Conservation (phyloP, 345 rosid species). For the Ricinus communis region DNA sequence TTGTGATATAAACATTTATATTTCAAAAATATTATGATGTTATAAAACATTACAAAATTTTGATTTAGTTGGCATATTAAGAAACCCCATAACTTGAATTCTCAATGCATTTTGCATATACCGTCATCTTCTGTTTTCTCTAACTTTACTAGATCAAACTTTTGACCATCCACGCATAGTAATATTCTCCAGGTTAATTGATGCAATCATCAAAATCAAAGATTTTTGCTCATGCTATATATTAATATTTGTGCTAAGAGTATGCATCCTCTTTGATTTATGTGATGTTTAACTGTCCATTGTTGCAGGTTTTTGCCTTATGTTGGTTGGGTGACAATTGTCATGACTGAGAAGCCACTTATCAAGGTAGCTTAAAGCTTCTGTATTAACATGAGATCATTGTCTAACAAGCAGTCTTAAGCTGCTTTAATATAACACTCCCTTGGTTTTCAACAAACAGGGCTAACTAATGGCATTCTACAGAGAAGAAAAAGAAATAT, state of each 20-base stretch:
- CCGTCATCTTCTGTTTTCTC: neutral
- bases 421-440: too few relatives aligned
- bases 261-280: neutral
- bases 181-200: neutral
- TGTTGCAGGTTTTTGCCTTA: conserved; percentile 71
- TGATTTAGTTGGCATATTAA: neutral
- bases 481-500: too few relatives aligned
- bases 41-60: neutral
- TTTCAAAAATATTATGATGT: neutral
- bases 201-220: neutral
- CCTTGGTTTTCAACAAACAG: too few relatives aligned
- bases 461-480: too few relatives aligned
- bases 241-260: neutral
- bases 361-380: conserved; percentile 46
- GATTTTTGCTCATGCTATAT: neutral
- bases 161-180: neutral
- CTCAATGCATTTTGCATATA: neutral
- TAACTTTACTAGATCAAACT: neutral
- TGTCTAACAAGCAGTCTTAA: neutral
- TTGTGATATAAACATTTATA: neutral
- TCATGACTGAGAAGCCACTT: conserved; percentile 94
- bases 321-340: conserved; percentile 95
- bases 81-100: neutral
- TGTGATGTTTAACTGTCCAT: neutral
- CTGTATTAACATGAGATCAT: neutral